Percentiles rank a stretch among this genome's conserved stretches.
Evolutionary conservation across 2,329 filamentous ascomycete species (phyloP).

Genomic region (Aspergillus latus): DNA sequence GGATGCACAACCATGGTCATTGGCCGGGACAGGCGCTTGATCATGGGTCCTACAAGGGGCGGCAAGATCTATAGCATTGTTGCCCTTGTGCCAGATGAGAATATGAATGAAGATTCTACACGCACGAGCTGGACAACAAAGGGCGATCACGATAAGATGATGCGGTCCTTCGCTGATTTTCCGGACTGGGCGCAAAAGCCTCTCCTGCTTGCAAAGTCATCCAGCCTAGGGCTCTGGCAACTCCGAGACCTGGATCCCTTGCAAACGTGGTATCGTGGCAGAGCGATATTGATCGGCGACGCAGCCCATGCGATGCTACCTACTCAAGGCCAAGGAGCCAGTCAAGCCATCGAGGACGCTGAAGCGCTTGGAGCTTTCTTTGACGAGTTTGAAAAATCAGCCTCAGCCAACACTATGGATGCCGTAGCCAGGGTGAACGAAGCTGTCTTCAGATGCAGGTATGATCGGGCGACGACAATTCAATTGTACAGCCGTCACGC

Average conservation of each 20-base stretch:
- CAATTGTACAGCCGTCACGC: conserved; percentile 46
- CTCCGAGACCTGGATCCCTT: conserved; percentile 30
- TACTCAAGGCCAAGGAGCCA: conserved; percentile 46
- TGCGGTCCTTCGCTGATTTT: conserved; percentile 10
- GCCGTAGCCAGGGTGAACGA: conserved; percentile 18
- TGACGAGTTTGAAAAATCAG: neutral
- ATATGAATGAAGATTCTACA: conserved; percentile 7
- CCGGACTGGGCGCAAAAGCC: conserved; percentile 8
- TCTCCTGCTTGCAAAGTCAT: neutral
- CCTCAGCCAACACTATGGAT: neutral
- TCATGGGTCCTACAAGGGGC: conserved; percentile 49
- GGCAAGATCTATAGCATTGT: conserved; percentile 46
- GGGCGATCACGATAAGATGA: conserved; percentile 11
- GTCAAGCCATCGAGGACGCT: conserved; percentile 46
- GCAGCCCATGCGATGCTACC: conserved; percentile 44
- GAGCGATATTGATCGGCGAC: conserved; percentile 38
- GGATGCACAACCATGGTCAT: conserved; percentile 50
- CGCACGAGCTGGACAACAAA: conserved; percentile 10
- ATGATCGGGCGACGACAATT: conserved; percentile 43
- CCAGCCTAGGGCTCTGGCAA: conserved; percentile 10
- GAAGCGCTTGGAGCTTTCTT: conserved; percentile 24
- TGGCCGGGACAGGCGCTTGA: conserved; percentile 42
- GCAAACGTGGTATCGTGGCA: conserved; percentile 15
- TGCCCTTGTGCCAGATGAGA: conserved; percentile 45
- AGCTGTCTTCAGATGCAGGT: conserved; percentile 30